Percentiles rank a stretch among this genome's conserved stretches.
These are phyloP conservation scores for Musa troglodytarum DNA, from an alignment of 176 grass and related monocot genomes.

Conservation along the genomic window DNA sequence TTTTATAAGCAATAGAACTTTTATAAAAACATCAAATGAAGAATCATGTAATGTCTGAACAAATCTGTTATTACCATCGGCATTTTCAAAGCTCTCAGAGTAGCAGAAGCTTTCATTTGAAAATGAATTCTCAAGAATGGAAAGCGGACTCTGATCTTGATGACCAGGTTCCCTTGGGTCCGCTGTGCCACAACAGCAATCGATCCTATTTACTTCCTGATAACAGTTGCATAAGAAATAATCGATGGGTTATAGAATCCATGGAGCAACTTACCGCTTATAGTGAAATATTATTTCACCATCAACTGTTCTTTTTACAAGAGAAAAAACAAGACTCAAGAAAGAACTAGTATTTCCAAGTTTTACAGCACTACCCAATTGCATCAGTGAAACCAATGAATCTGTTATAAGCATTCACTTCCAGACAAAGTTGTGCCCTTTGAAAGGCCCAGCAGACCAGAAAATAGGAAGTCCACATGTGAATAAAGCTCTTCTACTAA, in stretches of 20 bases:
- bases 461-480: not conserved
- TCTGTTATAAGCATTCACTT: not conserved
- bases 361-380: not conserved
- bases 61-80: slow-evolving; percentile 41
- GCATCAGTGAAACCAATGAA: not conserved
- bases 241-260: not conserved
- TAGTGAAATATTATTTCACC: not conserved
- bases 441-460: not conserved
- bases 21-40: not conserved
- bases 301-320: not conserved
- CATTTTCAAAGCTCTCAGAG: slow-evolving; percentile 63
- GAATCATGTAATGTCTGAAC: slow-evolving; percentile 11
- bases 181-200: not conserved
- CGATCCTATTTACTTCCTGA: slow-evolving; percentile 36
- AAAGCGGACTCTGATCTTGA: slow-evolving; percentile 35
- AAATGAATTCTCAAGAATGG: slow-evolving; percentile 56
- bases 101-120: slow-evolving; percentile 79
- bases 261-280: not conserved
- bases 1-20: slow-evolving; percentile 17
- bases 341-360: too few species aligned
- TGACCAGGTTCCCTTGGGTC: slow-evolving; percentile 32
- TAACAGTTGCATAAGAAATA: slow-evolving; percentile 18
- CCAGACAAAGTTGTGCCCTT: not conserved
- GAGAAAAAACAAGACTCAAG: not conserved
- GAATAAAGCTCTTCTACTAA: not conserved